A percentile compares a stretch with the other conserved stretches of the same genome.
phyloP scores from a whole-genome alignment of 495 filamentous ascomycete genomes.

The Elasticomyces elasticus region DNA sequence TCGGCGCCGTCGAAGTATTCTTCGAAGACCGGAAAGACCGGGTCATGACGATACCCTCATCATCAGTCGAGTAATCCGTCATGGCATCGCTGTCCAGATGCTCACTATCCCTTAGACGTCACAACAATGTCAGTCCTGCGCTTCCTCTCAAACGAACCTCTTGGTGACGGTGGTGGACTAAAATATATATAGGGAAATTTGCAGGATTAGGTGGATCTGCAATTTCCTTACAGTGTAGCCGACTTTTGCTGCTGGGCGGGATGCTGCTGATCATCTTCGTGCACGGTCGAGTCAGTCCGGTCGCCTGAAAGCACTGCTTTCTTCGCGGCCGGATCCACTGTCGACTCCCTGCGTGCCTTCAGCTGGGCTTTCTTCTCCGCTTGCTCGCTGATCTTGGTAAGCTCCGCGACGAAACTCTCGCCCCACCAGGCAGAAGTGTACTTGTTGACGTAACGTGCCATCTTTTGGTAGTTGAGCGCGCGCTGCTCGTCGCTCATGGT shows the following conservation, averaged over 20 bases:
- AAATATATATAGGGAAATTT: not conserved
- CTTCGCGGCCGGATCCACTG: conserved; percentile 3
- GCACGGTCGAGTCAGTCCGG: not conserved
- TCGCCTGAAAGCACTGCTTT: not conserved
- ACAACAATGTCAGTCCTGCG: not conserved
- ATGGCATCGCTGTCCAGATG: not conserved
- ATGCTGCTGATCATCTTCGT: not conserved
- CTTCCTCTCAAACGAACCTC: no score
- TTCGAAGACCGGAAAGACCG: not conserved
- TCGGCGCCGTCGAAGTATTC: not conserved
- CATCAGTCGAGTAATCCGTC: not conserved
- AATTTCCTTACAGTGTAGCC: not conserved
- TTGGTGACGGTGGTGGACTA: not conserved
- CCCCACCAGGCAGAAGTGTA: conserved; percentile 97
- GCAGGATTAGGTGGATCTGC: not conserved
- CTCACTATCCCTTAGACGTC: not conserved
- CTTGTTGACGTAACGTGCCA: conserved; percentile 76
- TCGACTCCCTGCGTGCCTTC: conserved; percentile 9
- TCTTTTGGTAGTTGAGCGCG: conserved; percentile 66
- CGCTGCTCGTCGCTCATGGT: conserved; percentile 79
- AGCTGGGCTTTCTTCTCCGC: conserved; percentile 41
- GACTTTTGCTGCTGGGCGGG: not conserved
- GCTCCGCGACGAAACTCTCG: conserved; percentile 80
- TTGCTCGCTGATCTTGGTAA: conserved; percentile 58
- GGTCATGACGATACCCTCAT: not conserved